A percentile compares a stretch with the other conserved stretches of the same genome.
Conservation (phyloP, 257 asterid species). For the Solanum acaule region DNA sequence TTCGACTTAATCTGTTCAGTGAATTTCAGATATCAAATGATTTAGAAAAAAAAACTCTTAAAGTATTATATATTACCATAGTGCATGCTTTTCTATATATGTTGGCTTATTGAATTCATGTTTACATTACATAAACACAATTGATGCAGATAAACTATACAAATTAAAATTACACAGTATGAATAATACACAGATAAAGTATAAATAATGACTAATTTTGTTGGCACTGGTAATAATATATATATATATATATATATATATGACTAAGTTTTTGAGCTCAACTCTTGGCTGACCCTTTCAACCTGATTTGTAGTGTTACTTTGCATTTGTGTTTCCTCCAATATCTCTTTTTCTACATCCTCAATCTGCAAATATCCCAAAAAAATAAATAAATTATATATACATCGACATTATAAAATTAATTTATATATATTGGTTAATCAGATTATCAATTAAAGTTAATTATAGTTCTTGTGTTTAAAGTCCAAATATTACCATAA, state of each 20-base stretch:
- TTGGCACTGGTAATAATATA: too few relatives aligned
- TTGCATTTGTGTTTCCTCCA: neutral
- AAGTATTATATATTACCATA: neutral
- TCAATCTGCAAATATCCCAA: neutral
- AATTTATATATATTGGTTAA: neutral
- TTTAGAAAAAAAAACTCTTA: neutral
- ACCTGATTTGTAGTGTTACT: neutral
- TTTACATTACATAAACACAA: neutral
- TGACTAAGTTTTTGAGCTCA: too few relatives aligned
- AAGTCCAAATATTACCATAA: neutral
- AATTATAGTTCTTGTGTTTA: neutral
- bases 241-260: too few relatives aligned
- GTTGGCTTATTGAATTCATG: neutral
- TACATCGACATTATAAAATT: neutral
- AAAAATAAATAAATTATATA: neutral
- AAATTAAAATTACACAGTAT: neutral
- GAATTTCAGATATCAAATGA: neutral
- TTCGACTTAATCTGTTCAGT: neutral
- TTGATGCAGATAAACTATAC: neutral
- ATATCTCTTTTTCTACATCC: conserved; percentile 1
- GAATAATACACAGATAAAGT: neutral
- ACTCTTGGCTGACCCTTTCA: neutral
- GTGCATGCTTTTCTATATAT: neutral
- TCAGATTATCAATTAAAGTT: neutral
- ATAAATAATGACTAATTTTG: neutral